Evolutionary conservation across 2,329 filamentous ascomycete species (phyloP), one percentile per base, ranked within the genome.

Genomic region (Trichoderma simmonsii): DNA sequence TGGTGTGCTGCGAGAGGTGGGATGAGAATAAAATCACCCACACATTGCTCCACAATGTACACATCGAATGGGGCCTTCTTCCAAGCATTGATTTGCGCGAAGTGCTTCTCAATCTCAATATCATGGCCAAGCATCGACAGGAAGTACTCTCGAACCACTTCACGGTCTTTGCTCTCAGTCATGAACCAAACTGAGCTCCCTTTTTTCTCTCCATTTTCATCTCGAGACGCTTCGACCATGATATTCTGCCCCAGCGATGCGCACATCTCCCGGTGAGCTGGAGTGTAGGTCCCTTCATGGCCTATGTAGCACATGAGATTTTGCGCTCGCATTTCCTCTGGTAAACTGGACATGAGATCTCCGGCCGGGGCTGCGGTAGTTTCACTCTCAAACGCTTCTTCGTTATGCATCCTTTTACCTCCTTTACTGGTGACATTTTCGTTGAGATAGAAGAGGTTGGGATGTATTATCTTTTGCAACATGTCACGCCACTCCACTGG

Each of bases 261-360:
- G 81, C 96, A 99, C 96, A 99, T 99, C 81, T 99, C 96, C 75
- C 94, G 90, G 82, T 99, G 96, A 0, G 95, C 91, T 11, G 96
- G 95, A 0, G 96, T 99, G 78, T 95, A 98, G 1, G 96, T 99
- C 6, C 96, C 96, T 83, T 99, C 96, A 77, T 98, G 95, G 0
- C 96, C 96, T 77, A 98, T 92, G 78, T 99, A 99, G 80, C 95
- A 98, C 96, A 98, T 98, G 76, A 99, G 86, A 74, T 99, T 99
- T 79, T 97, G 91, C 0, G 96, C 96, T 63, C 94, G 91, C 93
- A 98, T 98, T 56, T 92, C 89, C 57, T 87, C 84, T 0, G 94
- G 94, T 5, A 99, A 86, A 77, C 92, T 95, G 79, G 94, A 97
- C 96, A 99, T 99, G 39, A 99, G 83, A 78, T 99, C 96, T 7